phyloP scores from a whole-genome alignment of 192 early-diverging fungal genomes.

The Mortierella claussenii region DNA sequence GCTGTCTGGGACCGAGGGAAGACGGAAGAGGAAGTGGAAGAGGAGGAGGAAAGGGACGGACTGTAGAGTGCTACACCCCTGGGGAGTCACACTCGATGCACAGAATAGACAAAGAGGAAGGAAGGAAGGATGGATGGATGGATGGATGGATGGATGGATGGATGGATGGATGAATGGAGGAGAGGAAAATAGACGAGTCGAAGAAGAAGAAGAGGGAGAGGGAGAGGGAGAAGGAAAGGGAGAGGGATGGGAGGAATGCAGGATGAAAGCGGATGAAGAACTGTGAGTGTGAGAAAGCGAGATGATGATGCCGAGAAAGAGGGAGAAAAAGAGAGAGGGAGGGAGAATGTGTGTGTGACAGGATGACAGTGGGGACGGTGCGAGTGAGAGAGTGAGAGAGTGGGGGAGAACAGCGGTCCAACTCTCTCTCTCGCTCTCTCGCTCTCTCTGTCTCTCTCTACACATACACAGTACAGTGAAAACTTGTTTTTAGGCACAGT shows the following conservation, averaged over 20 bases:
- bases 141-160: not conserved
- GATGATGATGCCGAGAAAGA: not conserved
- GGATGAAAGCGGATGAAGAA: not conserved
- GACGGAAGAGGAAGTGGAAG: conserved; percentile 1
- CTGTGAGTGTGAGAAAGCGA: not conserved
- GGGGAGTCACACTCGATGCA: not conserved
- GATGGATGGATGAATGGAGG: not conserved
- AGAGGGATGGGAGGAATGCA: not conserved
- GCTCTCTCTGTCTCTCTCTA: no score
- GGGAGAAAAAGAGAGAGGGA: not conserved
- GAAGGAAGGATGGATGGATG: not conserved
- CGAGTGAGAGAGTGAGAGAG: not conserved
- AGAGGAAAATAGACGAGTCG: no score
- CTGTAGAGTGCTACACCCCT: no score
- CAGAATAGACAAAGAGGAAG: not conserved
- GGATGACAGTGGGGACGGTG: not conserved
- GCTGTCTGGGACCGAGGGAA: not conserved
- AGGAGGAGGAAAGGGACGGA: not conserved
- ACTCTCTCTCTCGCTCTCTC: no score
- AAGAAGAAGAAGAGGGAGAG: not conserved
- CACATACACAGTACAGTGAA: no score
- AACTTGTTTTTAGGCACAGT: no score
- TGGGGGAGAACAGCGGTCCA: not conserved
- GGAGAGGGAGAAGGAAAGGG: not conserved
- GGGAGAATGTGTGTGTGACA: not conserved